Evolutionary conservation across 192 early-diverging fungal genomes (phyloP).

Genomic region (Fimicolochytrium jonesii): DNA sequence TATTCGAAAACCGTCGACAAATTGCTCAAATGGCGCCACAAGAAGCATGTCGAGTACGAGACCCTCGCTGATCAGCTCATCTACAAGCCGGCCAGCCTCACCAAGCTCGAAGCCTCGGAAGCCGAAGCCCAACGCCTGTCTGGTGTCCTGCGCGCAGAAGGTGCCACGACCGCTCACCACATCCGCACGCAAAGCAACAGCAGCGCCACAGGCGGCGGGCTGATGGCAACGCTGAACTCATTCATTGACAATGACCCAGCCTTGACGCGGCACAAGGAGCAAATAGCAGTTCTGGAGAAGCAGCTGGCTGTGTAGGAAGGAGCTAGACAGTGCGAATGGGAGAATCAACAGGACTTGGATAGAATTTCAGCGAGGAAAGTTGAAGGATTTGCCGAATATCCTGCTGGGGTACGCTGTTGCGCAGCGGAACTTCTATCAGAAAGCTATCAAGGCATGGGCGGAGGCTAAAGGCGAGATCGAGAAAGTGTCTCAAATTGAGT

Average conservation of each 20-base stretch:
- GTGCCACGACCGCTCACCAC: slow-evolving; percentile 28
- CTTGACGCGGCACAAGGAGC: slow-evolving; percentile 77
- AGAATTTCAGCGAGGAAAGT: slow-evolving; percentile 93
- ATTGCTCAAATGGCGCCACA: slow-evolving; percentile 78
- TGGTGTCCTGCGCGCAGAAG: slow-evolving; percentile 70
- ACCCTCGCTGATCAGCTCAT: slow-evolving; percentile 36
- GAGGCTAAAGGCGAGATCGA: slow-evolving; percentile 29
- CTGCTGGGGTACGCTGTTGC: slow-evolving; percentile 57
- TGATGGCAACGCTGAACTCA: slow-evolving; percentile 72
- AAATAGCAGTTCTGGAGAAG: slow-evolving; percentile 73
- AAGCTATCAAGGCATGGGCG: slow-evolving; percentile 31
- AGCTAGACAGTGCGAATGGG: slow-evolving; percentile 71
- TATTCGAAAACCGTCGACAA: slow-evolving; percentile 82
- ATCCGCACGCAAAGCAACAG: slow-evolving; percentile 2
- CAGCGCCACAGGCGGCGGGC: slow-evolving; percentile 17
- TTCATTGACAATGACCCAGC: slow-evolving; percentile 96
- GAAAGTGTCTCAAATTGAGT: no score
- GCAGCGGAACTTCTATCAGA: slow-evolving; percentile 29
- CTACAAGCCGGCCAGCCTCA: slow-evolving; percentile 27
- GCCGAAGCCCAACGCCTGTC: slow-evolving; percentile 68
- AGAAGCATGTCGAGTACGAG: slow-evolving; percentile 70
- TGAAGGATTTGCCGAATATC: slow-evolving; percentile 77
- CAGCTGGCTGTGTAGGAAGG: slow-evolving; percentile 67
- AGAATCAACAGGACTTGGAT: slow-evolving; percentile 85
- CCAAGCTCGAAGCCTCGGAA: slow-evolving; percentile 43